Percentiles rank a stretch among this genome's conserved stretches.
phyloP scores from a whole-genome alignment of 164 flowering plant genomes.

The Vitis rotundifolia region DNA sequence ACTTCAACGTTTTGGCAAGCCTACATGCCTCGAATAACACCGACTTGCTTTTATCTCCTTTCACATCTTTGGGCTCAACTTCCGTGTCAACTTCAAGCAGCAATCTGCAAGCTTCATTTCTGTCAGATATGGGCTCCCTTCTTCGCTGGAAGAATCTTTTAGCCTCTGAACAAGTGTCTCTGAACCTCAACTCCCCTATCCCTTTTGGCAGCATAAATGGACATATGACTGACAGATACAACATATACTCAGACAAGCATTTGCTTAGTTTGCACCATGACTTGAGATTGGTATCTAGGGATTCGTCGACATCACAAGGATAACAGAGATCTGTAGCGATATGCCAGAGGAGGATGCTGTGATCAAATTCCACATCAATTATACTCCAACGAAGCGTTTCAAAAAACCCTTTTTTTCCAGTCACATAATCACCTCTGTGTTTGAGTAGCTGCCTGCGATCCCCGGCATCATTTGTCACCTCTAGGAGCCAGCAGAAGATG shows the following conservation, averaged over 20 bases:
- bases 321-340: conserved; percentile 8
- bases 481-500: neutral
- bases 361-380: neutral
- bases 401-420: neutral
- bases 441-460: neutral
- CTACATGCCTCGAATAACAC: too few species aligned
- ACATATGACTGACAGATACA: neutral
- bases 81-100: too few species aligned
- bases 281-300: neutral
- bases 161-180: neutral
- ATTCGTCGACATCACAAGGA: neutral
- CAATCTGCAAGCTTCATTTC: too few species aligned
- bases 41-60: too few species aligned
- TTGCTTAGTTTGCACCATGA: neutral
- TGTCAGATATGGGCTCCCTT: too few species aligned
- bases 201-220: conserved; percentile 16
- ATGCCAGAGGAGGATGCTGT: conserved; percentile 11
- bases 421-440: neutral
- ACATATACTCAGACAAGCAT: conserved; percentile 8
- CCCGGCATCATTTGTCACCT: neutral
- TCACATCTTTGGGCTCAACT: too few species aligned
- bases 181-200: neutral
- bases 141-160: too few species aligned
- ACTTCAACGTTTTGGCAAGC: too few species aligned
- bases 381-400: neutral